A percentile compares a stretch with the other conserved stretches of the same genome.
Evolutionary conservation across 805 yeast genomes (phyloP).

Genomic region (Tetrapisispora nanseiensis): DNA sequence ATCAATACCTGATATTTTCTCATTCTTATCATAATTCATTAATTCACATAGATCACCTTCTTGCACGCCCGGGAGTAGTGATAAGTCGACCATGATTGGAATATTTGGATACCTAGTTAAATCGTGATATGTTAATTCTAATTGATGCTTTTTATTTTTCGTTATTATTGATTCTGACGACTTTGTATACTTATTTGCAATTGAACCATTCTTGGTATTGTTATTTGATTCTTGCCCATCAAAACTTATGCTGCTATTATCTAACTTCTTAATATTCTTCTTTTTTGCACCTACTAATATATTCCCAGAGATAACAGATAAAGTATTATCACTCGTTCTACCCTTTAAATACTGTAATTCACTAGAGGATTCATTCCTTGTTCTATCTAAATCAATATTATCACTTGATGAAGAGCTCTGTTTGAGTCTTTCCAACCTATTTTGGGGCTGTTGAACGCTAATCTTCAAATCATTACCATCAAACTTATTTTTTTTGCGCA

Average conservation of each 20-base stretch:
- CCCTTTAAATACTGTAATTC: neutral
- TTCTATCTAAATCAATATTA: neutral
- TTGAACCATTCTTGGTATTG: neutral
- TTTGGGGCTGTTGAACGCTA: slow-evolving; percentile 5
- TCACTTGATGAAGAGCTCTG: neutral
- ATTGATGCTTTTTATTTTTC: slow-evolving; percentile 10
- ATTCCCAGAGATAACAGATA: slow-evolving; percentile 22
- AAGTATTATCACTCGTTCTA: slow-evolving; percentile 9
- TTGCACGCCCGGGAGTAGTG: slow-evolving; percentile 48
- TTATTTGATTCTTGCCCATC: neutral
- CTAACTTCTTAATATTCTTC: neutral
- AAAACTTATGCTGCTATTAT: neutral
- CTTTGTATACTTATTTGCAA: neutral
- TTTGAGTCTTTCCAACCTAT: slow-evolving; percentile 5
- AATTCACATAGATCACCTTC: slow-evolving; percentile 75
- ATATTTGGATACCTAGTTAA: slow-evolving; percentile 40
- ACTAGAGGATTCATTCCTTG: neutral
- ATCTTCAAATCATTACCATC: slow-evolving; percentile 2
- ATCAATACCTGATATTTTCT: slow-evolving; percentile 3
- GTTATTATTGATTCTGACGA: slow-evolving; percentile 3
- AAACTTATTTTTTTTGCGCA: slow-evolving; percentile 9
- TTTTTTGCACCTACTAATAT: slow-evolving; percentile 14
- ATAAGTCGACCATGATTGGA: slow-evolving; percentile 53
- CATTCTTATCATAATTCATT: slow-evolving; percentile 34
- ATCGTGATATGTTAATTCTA: slow-evolving; percentile 49